Base-by-base conservation (phyloP, 1,284 basidiomycete genomes). In the Trametes sp. region DNA sequence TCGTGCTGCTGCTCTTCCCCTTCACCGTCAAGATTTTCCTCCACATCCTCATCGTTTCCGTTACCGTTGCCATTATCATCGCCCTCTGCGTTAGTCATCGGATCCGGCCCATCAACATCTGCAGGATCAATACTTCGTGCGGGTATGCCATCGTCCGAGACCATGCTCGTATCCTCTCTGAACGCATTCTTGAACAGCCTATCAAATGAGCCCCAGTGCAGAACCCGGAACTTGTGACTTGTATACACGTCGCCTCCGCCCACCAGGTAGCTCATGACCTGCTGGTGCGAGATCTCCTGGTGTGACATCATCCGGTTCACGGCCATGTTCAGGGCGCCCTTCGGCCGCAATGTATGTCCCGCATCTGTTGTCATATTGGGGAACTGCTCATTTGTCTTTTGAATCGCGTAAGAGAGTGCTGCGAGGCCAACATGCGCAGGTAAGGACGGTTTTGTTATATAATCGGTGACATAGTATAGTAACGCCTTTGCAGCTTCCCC, bases 391-490 rank as follows among this genome's bases (percentile, higher is more conserved):
- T 45, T 45, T 0, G 41, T 52, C 26, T 24, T 31, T 14, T 58
- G 38, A 9, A 58, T 58, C 1, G 57, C 57, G n/a, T 52, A 52
- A 1, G 23, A 24, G 13, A 58, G 2, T 2, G 52, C 57, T 6
- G 21, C 36, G 2, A 59, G 35, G 1, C 52, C 44, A 0, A 64
- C 57, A 54, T 74, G 63, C 0, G 66, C 26, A 0, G 64, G 45
- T 0, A 72, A 21, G 3, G 54, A 21, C 0, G 63, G 9, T 54
- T 77, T 77, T 3, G 72, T 74, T 0, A 77, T 73, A 49, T 77
- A 76, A 49, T 76, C 72, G 0, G 73, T 77, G 0, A 74, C 59
- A 59, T 76, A 76, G 48, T 71, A 74, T 0, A 75, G 3, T 6
- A 73, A 61, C 0, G 75, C 73, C 41, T 74, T 76, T 0, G 72